A percentile compares a stretch with the other conserved stretches of the same genome.
phyloP scores from a whole-genome alignment of 306 rosid genomes.

The Quillaja saponaria region DNA sequence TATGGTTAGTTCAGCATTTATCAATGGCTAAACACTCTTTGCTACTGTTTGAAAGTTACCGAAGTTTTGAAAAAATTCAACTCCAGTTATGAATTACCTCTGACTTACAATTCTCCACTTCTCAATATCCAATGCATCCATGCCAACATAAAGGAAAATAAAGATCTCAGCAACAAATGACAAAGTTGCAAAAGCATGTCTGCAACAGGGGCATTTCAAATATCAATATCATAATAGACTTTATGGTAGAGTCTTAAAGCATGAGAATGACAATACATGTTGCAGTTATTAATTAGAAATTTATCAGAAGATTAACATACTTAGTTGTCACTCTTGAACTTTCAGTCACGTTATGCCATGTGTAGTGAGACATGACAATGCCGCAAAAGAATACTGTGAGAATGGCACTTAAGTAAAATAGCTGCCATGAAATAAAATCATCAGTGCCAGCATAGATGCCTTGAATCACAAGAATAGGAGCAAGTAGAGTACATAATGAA shows the following conservation, averaged over 20 bases:
- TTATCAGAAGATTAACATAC: constrained; percentile 44
- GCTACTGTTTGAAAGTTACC: not conserved
- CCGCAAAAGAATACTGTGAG: constrained; percentile 98
- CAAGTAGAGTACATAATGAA: not conserved
- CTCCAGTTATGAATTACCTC: constrained; percentile 47
- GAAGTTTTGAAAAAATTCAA: constrained; percentile 13
- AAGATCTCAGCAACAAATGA: constrained; percentile 90
- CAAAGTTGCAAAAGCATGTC: constrained; percentile 91
- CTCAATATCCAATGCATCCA: constrained; percentile 96
- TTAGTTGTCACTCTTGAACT: constrained; percentile 97
- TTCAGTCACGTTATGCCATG: constrained; percentile 98
- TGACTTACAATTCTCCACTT: constrained; percentile 85
- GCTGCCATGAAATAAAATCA: constrained; percentile 52
- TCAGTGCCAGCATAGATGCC: constrained; percentile 17
- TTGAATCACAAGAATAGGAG: not conserved
- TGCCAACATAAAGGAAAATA: constrained; percentile 95
- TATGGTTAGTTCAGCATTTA: constrained; percentile 28
- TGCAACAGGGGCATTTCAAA: constrained; percentile 39
- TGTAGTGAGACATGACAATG: constrained; percentile 98
- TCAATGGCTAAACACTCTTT: not conserved
- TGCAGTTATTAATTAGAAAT: constrained; percentile 5
- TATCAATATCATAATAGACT: constrained; percentile 5
- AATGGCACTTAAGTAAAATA: constrained; percentile 85
- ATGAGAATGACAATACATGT: constrained; percentile 6
- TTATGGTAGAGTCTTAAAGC: constrained; percentile 1